Evolutionary conservation across 192 early-diverging fungal species (phyloP).

Genomic region (Podila horticola): DNA sequence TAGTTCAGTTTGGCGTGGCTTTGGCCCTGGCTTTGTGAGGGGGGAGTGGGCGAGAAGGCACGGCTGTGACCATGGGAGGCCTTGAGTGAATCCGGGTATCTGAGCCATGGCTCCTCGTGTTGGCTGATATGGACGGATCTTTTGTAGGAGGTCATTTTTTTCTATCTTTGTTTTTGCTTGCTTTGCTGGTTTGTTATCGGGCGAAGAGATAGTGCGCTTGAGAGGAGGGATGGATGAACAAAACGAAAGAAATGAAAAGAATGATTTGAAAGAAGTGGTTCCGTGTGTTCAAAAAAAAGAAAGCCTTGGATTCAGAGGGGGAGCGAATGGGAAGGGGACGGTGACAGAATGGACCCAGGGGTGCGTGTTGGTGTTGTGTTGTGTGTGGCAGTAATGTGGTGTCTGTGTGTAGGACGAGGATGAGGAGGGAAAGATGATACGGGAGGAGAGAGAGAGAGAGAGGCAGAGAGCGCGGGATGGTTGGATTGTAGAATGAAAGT

Average conservation of each 20-base stretch:
- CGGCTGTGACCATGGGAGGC: constrained; percentile 33
- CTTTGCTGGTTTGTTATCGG: background rate
- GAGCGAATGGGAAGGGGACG: constrained; percentile 5
- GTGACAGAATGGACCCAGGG: background rate
- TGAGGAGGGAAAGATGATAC: too few relatives aligned
- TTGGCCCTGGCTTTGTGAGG: background rate
- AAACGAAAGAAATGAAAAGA: background rate
- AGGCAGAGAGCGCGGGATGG: background rate
- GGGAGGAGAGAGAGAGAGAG: background rate
- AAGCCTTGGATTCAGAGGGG: too few relatives aligned
- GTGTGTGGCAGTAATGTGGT: too few relatives aligned
- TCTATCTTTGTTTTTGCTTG: background rate
- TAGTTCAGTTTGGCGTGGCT: background rate
- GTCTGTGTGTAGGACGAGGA: background rate
- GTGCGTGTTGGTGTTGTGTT: background rate
- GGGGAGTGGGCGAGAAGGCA: background rate
- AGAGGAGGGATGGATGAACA: background rate
- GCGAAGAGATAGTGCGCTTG: background rate
- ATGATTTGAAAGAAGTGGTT: background rate
- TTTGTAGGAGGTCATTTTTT: background rate
- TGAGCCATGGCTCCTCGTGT: constrained; percentile 33
- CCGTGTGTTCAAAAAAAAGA: too few relatives aligned
- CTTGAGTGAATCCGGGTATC: constrained; percentile 36
- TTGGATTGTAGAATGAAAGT: too few relatives aligned
- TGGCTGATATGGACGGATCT: background rate